These are phyloP conservation scores for Polyporus arcularius DNA, from an alignment of 768 basidiomycete species.

Conservation along the genomic window DNA sequence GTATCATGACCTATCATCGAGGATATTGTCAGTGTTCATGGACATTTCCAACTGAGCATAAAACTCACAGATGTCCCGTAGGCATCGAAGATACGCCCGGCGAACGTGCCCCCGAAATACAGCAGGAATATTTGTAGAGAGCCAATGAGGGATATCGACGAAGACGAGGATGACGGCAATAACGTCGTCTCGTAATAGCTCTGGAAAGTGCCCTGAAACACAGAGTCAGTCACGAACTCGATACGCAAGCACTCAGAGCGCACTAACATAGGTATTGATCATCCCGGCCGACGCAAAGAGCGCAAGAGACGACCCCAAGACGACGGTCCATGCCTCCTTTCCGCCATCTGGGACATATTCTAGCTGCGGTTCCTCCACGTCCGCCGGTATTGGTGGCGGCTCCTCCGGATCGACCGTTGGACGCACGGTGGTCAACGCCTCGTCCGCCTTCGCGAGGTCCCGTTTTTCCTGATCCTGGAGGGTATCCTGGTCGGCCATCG, in stretches of 20 bases:
- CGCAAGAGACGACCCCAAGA: conserved; percentile 22
- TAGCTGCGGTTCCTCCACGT: not conserved
- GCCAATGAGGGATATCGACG: conserved; percentile 31
- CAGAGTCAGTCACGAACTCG: not conserved
- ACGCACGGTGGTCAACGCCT: not conserved
- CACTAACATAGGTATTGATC: conserved; percentile 21
- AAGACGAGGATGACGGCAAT: conserved; percentile 25
- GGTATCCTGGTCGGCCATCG: not conserved
- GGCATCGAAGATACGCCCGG: conserved; percentile 30
- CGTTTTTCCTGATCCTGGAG: not conserved
- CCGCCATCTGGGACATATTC: conserved; percentile 29
- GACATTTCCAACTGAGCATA: not conserved
- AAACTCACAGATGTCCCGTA: conserved; percentile 26
- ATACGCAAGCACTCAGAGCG: not conserved
- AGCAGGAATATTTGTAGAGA: conserved; percentile 29
- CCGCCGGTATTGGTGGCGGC: not conserved
- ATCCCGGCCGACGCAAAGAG: conserved; percentile 24
- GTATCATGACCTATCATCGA: conserved; percentile 21
- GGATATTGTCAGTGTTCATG: not conserved
- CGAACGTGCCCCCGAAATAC: conserved; percentile 26
- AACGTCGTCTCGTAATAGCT: conserved; percentile 27
- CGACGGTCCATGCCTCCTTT: conserved; percentile 27
- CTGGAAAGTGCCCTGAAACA: conserved; percentile 30
- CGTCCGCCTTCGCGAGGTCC: not conserved
- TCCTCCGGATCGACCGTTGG: not conserved